Evolutionary conservation across 495 filamentous ascomycete genomes (phyloP).

Genomic region (Corynascus novoguineensis): DNA sequence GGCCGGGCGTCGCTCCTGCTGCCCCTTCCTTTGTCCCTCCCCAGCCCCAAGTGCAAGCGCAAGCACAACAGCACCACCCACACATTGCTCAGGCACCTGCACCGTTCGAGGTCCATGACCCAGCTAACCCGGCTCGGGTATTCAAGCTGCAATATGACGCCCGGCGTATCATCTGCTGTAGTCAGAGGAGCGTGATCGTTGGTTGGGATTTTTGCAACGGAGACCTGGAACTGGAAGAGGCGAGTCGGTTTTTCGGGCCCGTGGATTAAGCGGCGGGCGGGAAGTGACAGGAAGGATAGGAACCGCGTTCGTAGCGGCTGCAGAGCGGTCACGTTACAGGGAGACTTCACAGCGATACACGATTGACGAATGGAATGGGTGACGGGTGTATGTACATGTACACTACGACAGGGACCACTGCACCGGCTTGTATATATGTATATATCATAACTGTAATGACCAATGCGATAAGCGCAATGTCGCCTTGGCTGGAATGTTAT

Average conservation of each 20-base stretch:
- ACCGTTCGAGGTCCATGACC: slow-evolving; percentile 32
- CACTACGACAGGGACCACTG: background rate
- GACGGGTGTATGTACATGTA: background rate
- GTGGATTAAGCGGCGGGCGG: slow-evolving; percentile 38
- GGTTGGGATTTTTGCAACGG: slow-evolving; percentile 96
- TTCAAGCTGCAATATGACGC: slow-evolving; percentile 98
- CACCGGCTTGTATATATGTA: background rate
- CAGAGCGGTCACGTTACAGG: background rate
- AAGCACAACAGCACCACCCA: slow-evolving; percentile 19
- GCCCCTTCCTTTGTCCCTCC: background rate
- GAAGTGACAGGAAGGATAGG: background rate
- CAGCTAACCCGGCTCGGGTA: slow-evolving; percentile 59
- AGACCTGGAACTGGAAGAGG: slow-evolving; percentile 78
- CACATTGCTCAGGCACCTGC: slow-evolving; percentile 19
- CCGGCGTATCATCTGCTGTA: slow-evolving; percentile 88
- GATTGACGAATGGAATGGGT: slow-evolving; percentile 1
- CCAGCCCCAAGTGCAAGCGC: background rate
- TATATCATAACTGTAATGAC: background rate
- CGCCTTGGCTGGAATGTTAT: background rate
- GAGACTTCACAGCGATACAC: background rate
- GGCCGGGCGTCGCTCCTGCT: background rate
- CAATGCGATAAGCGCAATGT: background rate
- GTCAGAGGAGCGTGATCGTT: slow-evolving; percentile 82
- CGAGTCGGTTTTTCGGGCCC: slow-evolving; percentile 66
- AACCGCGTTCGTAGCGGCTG: background rate